Evolutionary conservation across 305 asterid genomes (phyloP).

Genomic region (Solanum hybrid): DNA sequence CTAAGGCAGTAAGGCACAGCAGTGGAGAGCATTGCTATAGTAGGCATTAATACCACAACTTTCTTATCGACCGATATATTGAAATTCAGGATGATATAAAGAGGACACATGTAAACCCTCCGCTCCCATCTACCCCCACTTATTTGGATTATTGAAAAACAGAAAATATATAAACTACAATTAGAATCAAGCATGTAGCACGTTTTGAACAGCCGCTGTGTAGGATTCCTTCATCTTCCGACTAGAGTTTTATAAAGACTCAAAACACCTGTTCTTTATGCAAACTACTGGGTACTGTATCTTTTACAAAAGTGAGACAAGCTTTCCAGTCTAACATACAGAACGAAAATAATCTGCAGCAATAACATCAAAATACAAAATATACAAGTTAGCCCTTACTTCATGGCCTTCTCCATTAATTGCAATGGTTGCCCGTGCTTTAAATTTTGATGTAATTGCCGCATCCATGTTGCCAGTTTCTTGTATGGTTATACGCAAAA

Average conservation of each 20-base stretch:
- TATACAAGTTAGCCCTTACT: slow-evolving; percentile 34
- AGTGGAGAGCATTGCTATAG: not conserved
- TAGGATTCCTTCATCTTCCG: not conserved
- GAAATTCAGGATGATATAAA: not conserved
- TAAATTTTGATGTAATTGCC: slow-evolving; percentile 25
- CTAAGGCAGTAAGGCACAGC: not conserved
- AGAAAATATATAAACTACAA: not conserved
- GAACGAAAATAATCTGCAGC: not conserved
- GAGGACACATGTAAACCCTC: not conserved
- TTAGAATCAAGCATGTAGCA: not conserved
- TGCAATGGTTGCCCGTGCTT: slow-evolving; percentile 23
- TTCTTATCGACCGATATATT: not conserved
- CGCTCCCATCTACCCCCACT: not conserved
- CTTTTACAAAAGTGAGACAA: not conserved
- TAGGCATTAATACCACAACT: not conserved
- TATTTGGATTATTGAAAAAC: not conserved
- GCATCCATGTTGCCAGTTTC: slow-evolving; percentile 54
- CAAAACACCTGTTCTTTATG: not conserved
- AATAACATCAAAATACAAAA: not conserved
- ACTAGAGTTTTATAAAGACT: not conserved
- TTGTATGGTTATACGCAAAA: slow-evolving; percentile 67
- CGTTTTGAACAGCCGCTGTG: not conserved
- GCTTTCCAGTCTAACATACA: not conserved
- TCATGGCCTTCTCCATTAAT: slow-evolving; percentile 52
- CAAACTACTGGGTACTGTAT: not conserved